Evolutionary conservation across 106 monocot genomes (phyloP).

Genomic region (Platanthera zijinensis): DNA sequence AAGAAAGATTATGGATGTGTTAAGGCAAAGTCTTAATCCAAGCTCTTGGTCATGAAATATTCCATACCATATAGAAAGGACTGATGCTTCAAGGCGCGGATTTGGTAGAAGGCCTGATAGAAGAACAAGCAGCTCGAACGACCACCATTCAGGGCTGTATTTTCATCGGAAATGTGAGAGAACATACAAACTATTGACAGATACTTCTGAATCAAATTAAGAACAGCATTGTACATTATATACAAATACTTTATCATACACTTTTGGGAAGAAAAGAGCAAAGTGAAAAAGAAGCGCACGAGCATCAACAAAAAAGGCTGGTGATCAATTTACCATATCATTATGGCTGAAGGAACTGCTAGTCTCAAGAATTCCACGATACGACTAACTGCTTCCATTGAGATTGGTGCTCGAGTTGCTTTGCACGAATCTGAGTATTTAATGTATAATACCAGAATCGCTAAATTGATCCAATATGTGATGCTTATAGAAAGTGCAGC

Average conservation of each 20-base stretch:
- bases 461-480: constrained; percentile 54
- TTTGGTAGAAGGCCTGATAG: constrained; percentile 60
- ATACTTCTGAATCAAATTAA: neutral
- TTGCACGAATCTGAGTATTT: constrained; percentile 49
- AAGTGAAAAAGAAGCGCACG: no score
- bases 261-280: neutral
- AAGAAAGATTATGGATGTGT: neutral
- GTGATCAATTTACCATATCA: constrained; percentile 48
- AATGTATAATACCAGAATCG: constrained; percentile 58
- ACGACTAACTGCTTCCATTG: constrained; percentile 44
- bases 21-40: neutral
- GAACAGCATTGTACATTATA: neutral
- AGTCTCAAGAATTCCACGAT: constrained; percentile 39
- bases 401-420: constrained; percentile 37
- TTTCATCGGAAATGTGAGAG: neutral
- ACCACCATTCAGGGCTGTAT: constrained; percentile 77
- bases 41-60: neutral
- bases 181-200: neutral
- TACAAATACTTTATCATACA: neutral
- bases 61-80: constrained; percentile 68
- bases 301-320: neutral
- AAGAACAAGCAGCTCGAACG: constrained; percentile 62
- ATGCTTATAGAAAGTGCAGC: constrained; percentile 71
- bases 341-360: constrained; percentile 58
- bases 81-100: constrained; percentile 62